Percentiles rank a stretch among this genome's conserved stretches.
Conservation (phyloP, 768 basidiomycete genomes). For the Tricholoma flavovirens region DNA sequence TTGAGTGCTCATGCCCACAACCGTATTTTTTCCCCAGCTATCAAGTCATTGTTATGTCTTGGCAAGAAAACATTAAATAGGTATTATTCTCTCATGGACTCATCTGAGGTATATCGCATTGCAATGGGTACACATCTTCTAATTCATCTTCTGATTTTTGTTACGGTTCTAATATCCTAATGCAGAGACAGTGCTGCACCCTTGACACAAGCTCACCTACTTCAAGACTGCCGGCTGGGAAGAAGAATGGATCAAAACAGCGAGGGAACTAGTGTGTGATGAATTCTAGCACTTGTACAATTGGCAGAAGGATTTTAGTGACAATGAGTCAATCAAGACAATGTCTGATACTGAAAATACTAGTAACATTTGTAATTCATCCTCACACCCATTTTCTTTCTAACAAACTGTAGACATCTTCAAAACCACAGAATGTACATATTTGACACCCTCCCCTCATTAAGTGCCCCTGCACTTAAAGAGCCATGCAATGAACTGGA, state of each 20-base stretch:
- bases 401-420: background rate
- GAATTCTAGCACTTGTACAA: slow-evolving; percentile 6
- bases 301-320: too few species aligned
- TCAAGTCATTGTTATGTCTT: slow-evolving; percentile 16
- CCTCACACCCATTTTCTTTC: background rate
- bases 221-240: slow-evolving; percentile 18
- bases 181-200: slow-evolving; percentile 9
- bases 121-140: background rate
- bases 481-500: background rate
- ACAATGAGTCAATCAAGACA: background rate
- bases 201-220: slow-evolving; percentile 3
- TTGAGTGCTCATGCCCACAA: slow-evolving; percentile 1
- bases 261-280: slow-evolving; percentile 13
- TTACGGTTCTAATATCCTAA: too few species aligned
- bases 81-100: slow-evolving; percentile 23
- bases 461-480: background rate
- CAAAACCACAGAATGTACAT: background rate
- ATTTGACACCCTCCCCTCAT: background rate
- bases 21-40: slow-evolving; percentile 5
- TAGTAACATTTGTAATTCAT: background rate
- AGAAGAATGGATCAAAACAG: slow-evolving; percentile 19
- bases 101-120: background rate
- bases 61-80: slow-evolving; percentile 22
- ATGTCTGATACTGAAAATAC: background rate
- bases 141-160: background rate